Conservation (phyloP, 2,329 filamentous ascomycete genomes). For the Phoma sp. region DNA sequence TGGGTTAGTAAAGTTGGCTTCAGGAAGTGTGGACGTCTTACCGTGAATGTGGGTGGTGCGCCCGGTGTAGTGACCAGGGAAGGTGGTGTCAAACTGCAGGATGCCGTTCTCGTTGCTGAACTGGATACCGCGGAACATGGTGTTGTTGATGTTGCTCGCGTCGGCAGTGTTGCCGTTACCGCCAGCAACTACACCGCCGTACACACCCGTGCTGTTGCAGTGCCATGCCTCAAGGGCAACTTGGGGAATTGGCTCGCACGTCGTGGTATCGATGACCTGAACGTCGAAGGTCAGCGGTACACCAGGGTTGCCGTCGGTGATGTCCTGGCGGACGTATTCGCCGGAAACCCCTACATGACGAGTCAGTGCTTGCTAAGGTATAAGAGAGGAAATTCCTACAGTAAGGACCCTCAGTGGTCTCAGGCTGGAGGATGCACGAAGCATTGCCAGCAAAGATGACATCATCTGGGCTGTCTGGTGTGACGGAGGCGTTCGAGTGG, state of each 20-base stretch:
- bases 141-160: slow-evolving; percentile 30
- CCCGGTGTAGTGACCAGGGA: slow-evolving; percentile 50
- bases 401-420: slow-evolving; percentile 35
- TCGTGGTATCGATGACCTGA: slow-evolving; percentile 60
- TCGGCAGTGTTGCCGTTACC: slow-evolving; percentile 50
- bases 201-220: slow-evolving; percentile 47
- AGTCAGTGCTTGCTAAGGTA: background rate
- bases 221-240: slow-evolving; percentile 60
- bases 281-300: slow-evolving; percentile 58
- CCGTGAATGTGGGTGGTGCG: slow-evolving; percentile 32
- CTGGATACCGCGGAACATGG: slow-evolving; percentile 58
- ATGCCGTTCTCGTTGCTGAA: slow-evolving; percentile 55
- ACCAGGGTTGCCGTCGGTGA: slow-evolving; percentile 56
- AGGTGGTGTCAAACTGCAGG: slow-evolving; percentile 55
- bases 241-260: slow-evolving; percentile 57
- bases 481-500: slow-evolving; percentile 26
- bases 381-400: slow-evolving; percentile 12
- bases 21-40: background rate
- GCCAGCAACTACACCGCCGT: slow-evolving; percentile 52
- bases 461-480: slow-evolving; percentile 22
- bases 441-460: slow-evolving; percentile 31
- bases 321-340: slow-evolving; percentile 57
- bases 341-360: slow-evolving; percentile 38
- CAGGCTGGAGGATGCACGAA: slow-evolving; percentile 34
- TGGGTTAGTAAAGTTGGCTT: too few relatives aligned